phyloP scores from a whole-genome alignment of 164 flowering plant genomes.

The Cinnamomum chago region DNA sequence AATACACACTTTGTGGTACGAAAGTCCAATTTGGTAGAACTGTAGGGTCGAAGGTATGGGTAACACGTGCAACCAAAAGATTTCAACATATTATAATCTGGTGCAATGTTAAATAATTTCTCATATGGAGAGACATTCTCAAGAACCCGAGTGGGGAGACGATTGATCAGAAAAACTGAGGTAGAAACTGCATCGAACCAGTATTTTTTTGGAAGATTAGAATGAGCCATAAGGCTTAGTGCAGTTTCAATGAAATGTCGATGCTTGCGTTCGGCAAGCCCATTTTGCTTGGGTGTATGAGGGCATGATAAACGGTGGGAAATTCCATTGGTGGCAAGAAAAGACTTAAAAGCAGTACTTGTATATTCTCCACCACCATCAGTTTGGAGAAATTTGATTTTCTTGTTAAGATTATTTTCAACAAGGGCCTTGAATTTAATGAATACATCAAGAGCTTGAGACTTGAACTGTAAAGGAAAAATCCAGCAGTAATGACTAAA shows the following conservation, averaged over 20 bases:
- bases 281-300: not conserved
- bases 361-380: not conserved
- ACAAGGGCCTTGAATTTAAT: not conserved
- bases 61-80: conserved; percentile 1
- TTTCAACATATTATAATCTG: too few species aligned
- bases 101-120: too few species aligned
- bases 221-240: not conserved
- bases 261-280: not conserved
- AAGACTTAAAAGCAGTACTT: not conserved
- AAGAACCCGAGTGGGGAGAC: not conserved
- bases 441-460: not conserved
- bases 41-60: not conserved
- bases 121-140: too few species aligned
- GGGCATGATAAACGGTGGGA: not conserved
- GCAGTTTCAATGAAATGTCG: not conserved
- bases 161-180: too few species aligned
- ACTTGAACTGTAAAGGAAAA: not conserved
- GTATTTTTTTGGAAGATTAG: not conserved
- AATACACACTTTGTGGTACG: not conserved
- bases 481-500: not conserved
- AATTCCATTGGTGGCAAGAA: not conserved
- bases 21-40: not conserved
- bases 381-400: too few species aligned
- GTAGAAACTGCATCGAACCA: too few species aligned
- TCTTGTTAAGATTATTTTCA: conserved; percentile 1